Base-by-base conservation (phyloP, 805 yeast genomes). In the Cyberlindnera euphorbiae region DNA sequence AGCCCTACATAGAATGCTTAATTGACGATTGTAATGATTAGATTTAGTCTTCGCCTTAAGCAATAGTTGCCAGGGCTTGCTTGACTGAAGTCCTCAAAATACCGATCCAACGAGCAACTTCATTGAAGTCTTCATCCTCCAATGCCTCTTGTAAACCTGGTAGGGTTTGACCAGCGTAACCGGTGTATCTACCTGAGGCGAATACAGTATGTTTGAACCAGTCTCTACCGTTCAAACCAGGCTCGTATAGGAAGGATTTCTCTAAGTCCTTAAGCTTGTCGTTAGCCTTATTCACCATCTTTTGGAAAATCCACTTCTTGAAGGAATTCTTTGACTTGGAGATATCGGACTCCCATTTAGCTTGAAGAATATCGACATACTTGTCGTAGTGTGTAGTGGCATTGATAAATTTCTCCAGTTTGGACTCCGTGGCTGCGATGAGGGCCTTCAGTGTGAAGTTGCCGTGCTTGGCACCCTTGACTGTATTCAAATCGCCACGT, bases 201-300 rank as follows among this genome's bases (percentile, higher is more conserved):
- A 59, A 75, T 15, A 73, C 65, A 32, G 67, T 56, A 55, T 74
- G 79, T 43, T 67, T 71, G 55, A 71, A 75, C 79, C 79, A 75
- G 8, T 64, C 55, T 53, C 80, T 62, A 18, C 59, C 63, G 6
- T 60, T 62, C 31, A 75, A 53, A 1, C 80, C 80, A 5, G 63
- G 57, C 23, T 64, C 59, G 37, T 63, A 57, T 19, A 75, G 41
- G 45, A 75, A 72, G 10, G 46, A 43, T 48, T 75, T 61, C 45
- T 74, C 80, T 42, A 65, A 58, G 44, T 56, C 59, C 36, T 59
- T 60, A 28, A 71, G 50, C 36, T 61, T 59, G 17, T 42, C 39
- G 52, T 75, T 73, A 5, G 58, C 42, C 2, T 34, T 33, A 13
- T 38, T 40, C 21, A 59, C 58, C 30, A 44, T 50, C 31, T 39